A percentile compares a stretch with the other conserved stretches of the same genome.
phyloP scores from a whole-genome alignment of 495 filamentous ascomycete species.

The Penicillium soppii region DNA sequence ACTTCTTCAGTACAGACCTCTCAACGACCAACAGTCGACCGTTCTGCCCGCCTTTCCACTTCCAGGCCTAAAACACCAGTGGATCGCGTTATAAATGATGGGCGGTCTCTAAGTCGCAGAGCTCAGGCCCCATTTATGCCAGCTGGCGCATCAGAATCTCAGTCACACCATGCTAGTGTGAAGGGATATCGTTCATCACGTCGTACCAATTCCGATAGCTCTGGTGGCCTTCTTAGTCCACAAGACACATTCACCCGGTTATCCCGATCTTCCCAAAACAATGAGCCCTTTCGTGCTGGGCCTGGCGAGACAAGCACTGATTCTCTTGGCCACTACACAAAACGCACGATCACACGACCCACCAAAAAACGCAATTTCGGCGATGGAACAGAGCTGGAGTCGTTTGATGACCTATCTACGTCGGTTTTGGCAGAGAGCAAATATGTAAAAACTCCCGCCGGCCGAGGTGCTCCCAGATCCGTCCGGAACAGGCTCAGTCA shows the following conservation, averaged over 20 bases:
- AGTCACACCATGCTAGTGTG: slow-evolving; percentile 75
- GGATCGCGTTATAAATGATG: slow-evolving; percentile 57
- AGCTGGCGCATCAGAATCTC: slow-evolving; percentile 66
- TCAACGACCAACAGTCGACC: slow-evolving; percentile 41
- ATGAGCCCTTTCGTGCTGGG: slow-evolving; percentile 43
- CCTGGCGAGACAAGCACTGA: slow-evolving; percentile 46
- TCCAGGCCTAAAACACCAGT: slow-evolving; percentile 70
- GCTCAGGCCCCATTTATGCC: slow-evolving; percentile 76
- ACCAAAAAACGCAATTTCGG: slow-evolving; percentile 77
- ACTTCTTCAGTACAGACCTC: slow-evolving; percentile 31
- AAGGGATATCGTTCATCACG: slow-evolving; percentile 70
- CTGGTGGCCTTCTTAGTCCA: slow-evolving; percentile 47
- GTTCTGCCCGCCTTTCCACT: slow-evolving; percentile 41
- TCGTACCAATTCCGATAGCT: slow-evolving; percentile 70
- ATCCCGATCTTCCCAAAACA: slow-evolving; percentile 44
- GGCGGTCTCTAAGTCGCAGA: slow-evolving; percentile 55
- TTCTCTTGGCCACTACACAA: slow-evolving; percentile 46
- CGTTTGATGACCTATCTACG: slow-evolving; percentile 92
- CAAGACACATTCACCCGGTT: slow-evolving; percentile 51
- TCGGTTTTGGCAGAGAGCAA: slow-evolving; percentile 77
- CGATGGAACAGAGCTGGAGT: slow-evolving; percentile 86
- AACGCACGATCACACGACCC: slow-evolving; percentile 71
- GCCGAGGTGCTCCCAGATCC: slow-evolving; percentile 65
- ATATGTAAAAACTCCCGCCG: slow-evolving; percentile 77
- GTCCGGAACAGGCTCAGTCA: slow-evolving; percentile 61